Percentiles rank a stretch among this genome's conserved stretches.
Conservation (phyloP, 345 rosid genomes). For the Rubroshorea leprosula region DNA sequence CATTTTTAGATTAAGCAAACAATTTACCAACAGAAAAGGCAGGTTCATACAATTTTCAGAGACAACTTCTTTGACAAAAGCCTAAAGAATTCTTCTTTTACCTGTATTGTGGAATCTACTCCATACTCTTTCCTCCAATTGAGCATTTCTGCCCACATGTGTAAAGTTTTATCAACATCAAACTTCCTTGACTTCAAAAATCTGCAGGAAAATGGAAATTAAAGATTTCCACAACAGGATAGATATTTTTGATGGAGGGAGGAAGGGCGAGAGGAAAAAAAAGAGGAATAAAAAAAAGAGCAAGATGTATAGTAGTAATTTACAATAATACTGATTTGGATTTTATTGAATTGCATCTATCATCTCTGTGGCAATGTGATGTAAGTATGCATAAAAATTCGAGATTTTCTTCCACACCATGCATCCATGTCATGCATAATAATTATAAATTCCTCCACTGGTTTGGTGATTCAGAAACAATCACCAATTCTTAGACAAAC, state of each 20-base stretch:
- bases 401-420: no score
- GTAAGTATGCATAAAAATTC: no score
- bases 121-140: slow-evolving; percentile 80
- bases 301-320: no score
- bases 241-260: neutral
- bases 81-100: slow-evolving; percentile 19
- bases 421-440: no score
- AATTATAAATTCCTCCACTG: no score
- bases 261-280: no score
- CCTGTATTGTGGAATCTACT: slow-evolving; percentile 76
- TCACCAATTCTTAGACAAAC: neutral
- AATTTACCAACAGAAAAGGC: neutral
- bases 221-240: slow-evolving; percentile 5
- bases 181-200: slow-evolving; percentile 87
- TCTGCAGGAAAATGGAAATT: slow-evolving; percentile 34
- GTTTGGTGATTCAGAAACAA: no score
- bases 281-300: no score
- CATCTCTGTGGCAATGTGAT: no score
- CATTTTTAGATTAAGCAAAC: neutral
- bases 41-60: slow-evolving; percentile 4
- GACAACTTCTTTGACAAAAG: neutral
- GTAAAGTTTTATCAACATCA: slow-evolving; percentile 65
- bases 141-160: slow-evolving; percentile 95
- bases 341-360: no score
- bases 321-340: no score